These are phyloP conservation scores for Penicillium desertorum DNA, from an alignment of 495 filamentous ascomycete genomes.

Conservation along the genomic window DNA sequence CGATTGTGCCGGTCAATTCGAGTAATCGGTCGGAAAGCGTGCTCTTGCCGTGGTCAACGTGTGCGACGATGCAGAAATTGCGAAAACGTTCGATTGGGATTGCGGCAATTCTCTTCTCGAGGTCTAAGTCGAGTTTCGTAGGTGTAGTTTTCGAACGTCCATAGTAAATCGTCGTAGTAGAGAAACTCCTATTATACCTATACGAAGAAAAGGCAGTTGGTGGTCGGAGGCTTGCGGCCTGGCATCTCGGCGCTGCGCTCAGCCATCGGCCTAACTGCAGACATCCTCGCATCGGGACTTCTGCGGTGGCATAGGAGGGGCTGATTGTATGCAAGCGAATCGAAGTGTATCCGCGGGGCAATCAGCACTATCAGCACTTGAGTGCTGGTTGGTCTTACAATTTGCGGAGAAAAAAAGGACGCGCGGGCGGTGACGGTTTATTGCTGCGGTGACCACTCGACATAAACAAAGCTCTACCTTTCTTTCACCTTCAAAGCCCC, in stretches of 20 bases:
- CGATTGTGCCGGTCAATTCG: slow-evolving; percentile 92
- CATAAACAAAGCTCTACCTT: slow-evolving; percentile 40
- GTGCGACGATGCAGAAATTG: slow-evolving; percentile 96
- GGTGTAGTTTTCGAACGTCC: slow-evolving; percentile 33
- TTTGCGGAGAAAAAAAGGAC: slow-evolving; percentile 34
- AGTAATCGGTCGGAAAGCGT: slow-evolving; percentile 90
- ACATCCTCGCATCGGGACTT: slow-evolving; percentile 57
- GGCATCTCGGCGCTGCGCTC: slow-evolving; percentile 43
- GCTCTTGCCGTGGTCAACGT: slow-evolving; percentile 98
- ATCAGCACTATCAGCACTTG: neutral
- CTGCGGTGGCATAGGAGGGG: slow-evolving; percentile 41
- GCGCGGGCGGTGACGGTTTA: slow-evolving; percentile 30
- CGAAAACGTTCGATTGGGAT: slow-evolving; percentile 92
- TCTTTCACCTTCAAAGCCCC: slow-evolving; percentile 12
- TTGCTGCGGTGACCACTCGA: slow-evolving; percentile 15
- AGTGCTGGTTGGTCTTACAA: slow-evolving; percentile 1
- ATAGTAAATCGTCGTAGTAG: slow-evolving; percentile 36
- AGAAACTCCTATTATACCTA: slow-evolving; percentile 39
- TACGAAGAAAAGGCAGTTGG: slow-evolving; percentile 23
- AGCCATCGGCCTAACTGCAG: slow-evolving; percentile 54
- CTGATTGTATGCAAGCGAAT: slow-evolving; percentile 8
- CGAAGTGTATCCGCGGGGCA: neutral
- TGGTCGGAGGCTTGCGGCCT: slow-evolving; percentile 41
- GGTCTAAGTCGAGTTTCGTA: slow-evolving; percentile 44
- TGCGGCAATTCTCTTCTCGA: slow-evolving; percentile 78